phyloP scores from a whole-genome alignment of 1,284 basidiomycete genomes.

The Tremellales sp. region DNA sequence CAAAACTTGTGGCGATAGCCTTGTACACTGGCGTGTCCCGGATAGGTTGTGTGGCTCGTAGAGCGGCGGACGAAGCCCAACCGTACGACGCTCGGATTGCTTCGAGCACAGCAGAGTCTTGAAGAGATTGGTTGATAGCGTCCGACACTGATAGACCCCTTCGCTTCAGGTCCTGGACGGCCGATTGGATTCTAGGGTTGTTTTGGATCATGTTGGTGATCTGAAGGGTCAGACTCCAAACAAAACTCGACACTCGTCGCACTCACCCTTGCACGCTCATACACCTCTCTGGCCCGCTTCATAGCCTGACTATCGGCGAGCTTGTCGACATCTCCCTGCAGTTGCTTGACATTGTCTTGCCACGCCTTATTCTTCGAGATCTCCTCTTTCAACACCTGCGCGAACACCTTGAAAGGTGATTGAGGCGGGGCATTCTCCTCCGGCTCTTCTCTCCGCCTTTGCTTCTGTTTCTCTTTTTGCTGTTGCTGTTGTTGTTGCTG shows the following conservation, averaged over 20 bases:
- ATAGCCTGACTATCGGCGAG: slow-evolving; percentile 95
- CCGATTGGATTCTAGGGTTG: slow-evolving; percentile 85
- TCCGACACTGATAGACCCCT: slow-evolving; percentile 89
- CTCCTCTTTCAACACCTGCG: slow-evolving; percentile 88
- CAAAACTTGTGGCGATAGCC: slow-evolving; percentile 76
- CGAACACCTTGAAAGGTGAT: slow-evolving; percentile 93
- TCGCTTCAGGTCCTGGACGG: slow-evolving; percentile 84
- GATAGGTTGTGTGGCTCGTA: slow-evolving; percentile 83
- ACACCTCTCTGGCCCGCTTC: slow-evolving; percentile 82
- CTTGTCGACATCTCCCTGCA: slow-evolving; percentile 96
- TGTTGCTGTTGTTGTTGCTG: slow-evolving; percentile 3
- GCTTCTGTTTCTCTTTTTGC: slow-evolving; percentile 2
- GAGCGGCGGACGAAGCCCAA: slow-evolving; percentile 67
- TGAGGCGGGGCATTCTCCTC: slow-evolving; percentile 56
- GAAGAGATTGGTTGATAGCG: slow-evolving; percentile 85
- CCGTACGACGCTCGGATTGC: slow-evolving; percentile 72
- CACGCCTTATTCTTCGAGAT: slow-evolving; percentile 88
- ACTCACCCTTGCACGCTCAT: slow-evolving; percentile 87
- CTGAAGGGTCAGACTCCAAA: slow-evolving; percentile 51
- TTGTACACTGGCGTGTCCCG: slow-evolving; percentile 95
- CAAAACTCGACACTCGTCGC: neutral
- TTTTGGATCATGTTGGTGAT: slow-evolving; percentile 92
- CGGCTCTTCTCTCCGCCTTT: neutral
- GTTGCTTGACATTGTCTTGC: slow-evolving; percentile 93
- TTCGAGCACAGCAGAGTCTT: slow-evolving; percentile 82